phyloP scores from a whole-genome alignment of 345 rosid species.

The Camelina sativa region DNA sequence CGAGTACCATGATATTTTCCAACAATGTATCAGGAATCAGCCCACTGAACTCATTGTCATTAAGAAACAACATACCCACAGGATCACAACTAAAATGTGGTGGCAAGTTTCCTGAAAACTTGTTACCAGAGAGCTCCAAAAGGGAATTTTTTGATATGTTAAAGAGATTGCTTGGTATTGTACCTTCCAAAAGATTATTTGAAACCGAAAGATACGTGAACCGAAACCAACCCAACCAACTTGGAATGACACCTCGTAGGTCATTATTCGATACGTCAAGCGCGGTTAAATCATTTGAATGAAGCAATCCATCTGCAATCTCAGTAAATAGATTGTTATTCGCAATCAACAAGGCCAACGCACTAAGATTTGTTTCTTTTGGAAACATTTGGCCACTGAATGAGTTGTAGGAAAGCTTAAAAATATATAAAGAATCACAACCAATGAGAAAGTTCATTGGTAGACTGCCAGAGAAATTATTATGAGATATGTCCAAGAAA shows the following conservation, averaged over 20 bases:
- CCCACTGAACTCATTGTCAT: conserved; percentile 20
- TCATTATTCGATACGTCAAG: conserved; percentile 20
- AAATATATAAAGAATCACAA: not conserved
- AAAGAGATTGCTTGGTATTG: not conserved
- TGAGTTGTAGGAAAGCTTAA: conserved; percentile 27
- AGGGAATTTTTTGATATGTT: not conserved
- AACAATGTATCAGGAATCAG: not conserved
- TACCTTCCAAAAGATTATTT: conserved; percentile 24
- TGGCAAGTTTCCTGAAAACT: conserved; percentile 30
- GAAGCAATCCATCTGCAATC: not conserved
- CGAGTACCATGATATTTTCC: not conserved
- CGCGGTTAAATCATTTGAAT: too few relatives aligned
- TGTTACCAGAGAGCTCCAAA: conserved; percentile 32
- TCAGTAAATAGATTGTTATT: conserved; percentile 8
- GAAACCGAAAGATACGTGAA: not conserved
- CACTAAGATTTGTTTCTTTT: not conserved
- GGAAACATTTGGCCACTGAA: not conserved
- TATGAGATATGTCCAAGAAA: conserved; percentile 25
- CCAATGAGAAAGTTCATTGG: not conserved
- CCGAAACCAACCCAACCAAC: too few relatives aligned
- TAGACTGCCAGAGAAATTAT: conserved; percentile 1
- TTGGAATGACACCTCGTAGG: conserved; percentile 19
- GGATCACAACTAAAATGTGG: too few relatives aligned
- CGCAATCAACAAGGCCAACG: not conserved
- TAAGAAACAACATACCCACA: not conserved